phyloP scores from a whole-genome alignment of 23 red algal genomes.

The Pyropia haitanensis region DNA sequence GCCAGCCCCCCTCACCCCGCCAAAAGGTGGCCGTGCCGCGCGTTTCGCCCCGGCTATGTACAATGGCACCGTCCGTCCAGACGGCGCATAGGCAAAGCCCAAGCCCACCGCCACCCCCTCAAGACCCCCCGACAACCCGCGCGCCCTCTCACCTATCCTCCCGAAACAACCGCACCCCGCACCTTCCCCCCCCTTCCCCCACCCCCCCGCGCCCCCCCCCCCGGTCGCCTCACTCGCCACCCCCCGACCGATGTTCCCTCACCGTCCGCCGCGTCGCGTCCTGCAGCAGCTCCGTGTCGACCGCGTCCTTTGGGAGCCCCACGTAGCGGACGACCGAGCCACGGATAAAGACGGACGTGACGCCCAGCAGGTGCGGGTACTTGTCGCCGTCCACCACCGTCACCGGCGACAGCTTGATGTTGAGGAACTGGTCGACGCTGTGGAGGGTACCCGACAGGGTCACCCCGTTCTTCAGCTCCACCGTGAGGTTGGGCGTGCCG shows the following conservation, averaged over 20 bases:
- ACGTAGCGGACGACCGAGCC: slow-evolving; percentile 92
- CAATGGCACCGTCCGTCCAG: too few species aligned
- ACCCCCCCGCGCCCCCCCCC: too few species aligned
- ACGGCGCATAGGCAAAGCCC: too few species aligned
- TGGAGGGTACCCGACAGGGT: slow-evolving; percentile 60
- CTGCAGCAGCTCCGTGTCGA: slow-evolving; percentile 76
- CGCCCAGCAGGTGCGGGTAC: slow-evolving; percentile 60
- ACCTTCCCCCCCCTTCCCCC: too few species aligned
- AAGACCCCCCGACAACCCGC: too few species aligned
- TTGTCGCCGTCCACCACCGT: slow-evolving; percentile 46
- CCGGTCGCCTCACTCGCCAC: neutral
- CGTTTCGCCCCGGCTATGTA: too few species aligned
- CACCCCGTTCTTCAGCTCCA: slow-evolving; percentile 95
- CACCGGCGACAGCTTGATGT: slow-evolving; percentile 74
- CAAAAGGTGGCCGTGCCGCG: too few species aligned
- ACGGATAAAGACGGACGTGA: slow-evolving; percentile 75
- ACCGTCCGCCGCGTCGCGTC: slow-evolving; percentile 69
- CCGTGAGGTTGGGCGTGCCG: slow-evolving; percentile 49
- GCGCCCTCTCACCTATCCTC: too few species aligned
- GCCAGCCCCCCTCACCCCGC: too few species aligned
- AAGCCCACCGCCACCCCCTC: too few species aligned
- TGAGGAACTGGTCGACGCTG: slow-evolving; percentile 92
- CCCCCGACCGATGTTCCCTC: slow-evolving; percentile 5
- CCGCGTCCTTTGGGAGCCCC: slow-evolving; percentile 53
- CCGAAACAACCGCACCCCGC: too few species aligned